Base-by-base conservation (phyloP, 2,329 filamentous ascomycete species). In the Ophiostoma tasmaniense region DNA sequence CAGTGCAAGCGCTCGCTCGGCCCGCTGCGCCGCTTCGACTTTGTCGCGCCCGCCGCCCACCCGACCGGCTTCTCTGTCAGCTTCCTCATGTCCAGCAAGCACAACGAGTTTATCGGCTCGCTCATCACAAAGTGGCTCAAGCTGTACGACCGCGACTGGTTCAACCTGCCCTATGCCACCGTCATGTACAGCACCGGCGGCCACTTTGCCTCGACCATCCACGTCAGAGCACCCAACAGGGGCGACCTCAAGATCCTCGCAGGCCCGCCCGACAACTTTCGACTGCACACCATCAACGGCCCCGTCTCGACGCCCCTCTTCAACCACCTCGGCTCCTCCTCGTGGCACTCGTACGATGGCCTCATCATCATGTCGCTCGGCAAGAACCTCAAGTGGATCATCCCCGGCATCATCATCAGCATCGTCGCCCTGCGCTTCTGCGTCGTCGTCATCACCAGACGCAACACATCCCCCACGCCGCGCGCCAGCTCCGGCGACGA, bases 101-200 rank as follows among this genome's bases (percentile, higher is more conserved):
- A 66, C 66, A 70, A 70, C 66, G 66, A 66, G 10, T 64, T 70
- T 2, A 66, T 70, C 11, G 68, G 68, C 11, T 35, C 59, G 22
- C 30, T 64, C 30, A 66, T 70, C 28, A 62, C 65, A 28, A 61
- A 67, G 59, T 67, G 61, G 66, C 61, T 70, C 22, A 45, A 50
- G 50, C 22, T 39, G 20, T 70, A 70, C 66, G 67, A 70, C 61
- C 68, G 25, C 33, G 61, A 62, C 30, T 70, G 68, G 68, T 52
- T 70, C 7, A 50, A 62, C 25, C 61, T 70, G 35, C 68, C 68
- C 22, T 70, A 70, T 52, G 66, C 61, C 7, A 70, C 68, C 25
- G 65, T 70, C 62, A 70, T 70, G 68, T 67, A 59, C 33, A 70
- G 68, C 68, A 70, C 68, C 3, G 68, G 68, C 61, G 67, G 68